These are phyloP conservation scores for Ophiosphaerella korrae DNA, from an alignment of 2,329 filamentous ascomycete species.

Conservation along the genomic window DNA sequence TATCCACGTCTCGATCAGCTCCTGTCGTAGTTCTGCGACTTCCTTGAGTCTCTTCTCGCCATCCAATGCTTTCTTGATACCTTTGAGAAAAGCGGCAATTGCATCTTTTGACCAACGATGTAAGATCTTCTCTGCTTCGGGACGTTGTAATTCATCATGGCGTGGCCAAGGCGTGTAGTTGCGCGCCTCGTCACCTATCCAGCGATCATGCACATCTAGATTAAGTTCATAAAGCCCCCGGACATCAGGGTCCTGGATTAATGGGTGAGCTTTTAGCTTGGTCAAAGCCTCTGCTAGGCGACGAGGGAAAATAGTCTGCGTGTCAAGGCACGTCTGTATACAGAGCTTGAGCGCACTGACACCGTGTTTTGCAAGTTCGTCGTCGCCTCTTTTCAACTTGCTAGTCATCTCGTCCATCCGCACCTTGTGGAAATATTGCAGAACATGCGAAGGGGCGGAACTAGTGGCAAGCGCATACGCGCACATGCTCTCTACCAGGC, in stretches of 20 bases:
- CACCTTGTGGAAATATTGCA: constrained; percentile 77
- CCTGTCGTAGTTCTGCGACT: constrained; percentile 71
- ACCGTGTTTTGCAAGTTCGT: constrained; percentile 58
- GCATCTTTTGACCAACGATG: constrained; percentile 49
- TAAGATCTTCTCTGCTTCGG: constrained; percentile 49
- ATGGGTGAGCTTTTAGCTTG: constrained; percentile 69
- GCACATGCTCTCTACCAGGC: constrained; percentile 73
- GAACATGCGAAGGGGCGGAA: constrained; percentile 76
- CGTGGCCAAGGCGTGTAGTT: constrained; percentile 88
- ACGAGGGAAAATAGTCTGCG: constrained; percentile 75
- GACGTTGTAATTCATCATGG: constrained; percentile 67
- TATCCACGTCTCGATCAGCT: constrained; percentile 77
- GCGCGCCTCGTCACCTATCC: constrained; percentile 81
- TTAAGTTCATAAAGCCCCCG: constrained; percentile 70
- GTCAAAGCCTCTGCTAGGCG: constrained; percentile 72
- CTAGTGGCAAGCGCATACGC: constrained; percentile 83
- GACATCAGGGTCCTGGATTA: constrained; percentile 74
- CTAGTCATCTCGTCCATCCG: constrained; percentile 70
- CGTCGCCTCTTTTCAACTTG: constrained; percentile 59
- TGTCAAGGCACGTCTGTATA: constrained; percentile 75
- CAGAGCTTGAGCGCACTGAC: constrained; percentile 73
- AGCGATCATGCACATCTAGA: constrained; percentile 76
- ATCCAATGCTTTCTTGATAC: constrained; percentile 65
- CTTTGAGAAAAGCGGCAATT: constrained; percentile 55
- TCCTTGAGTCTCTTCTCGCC: constrained; percentile 68